Evolutionary conservation across 768 basidiomycete genomes (phyloP).

Genomic region (Tylopilus cervinicoccineus): DNA sequence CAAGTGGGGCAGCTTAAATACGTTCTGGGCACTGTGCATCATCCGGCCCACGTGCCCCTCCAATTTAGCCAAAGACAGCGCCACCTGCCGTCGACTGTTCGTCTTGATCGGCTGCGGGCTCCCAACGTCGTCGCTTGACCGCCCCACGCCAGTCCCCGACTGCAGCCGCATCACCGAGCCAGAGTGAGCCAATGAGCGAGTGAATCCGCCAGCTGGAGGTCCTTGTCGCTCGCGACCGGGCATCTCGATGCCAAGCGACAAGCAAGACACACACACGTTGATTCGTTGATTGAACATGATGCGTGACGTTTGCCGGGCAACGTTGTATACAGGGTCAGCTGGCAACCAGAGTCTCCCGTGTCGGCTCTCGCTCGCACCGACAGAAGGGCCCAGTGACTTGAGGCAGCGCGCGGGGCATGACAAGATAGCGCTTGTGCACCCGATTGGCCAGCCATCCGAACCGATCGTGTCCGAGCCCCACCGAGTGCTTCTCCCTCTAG

Average conservation of each 20-base stretch:
- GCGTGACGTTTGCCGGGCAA: too few species aligned
- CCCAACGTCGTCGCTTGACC: too few species aligned
- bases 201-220: too few species aligned
- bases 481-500: too few species aligned
- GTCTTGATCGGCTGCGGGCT: neutral
- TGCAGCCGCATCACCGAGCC: too few species aligned
- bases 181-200: too few species aligned
- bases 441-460: constrained; percentile 2
- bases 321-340: too few species aligned
- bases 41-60: constrained; percentile 15
- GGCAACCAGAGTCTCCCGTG: too few species aligned
- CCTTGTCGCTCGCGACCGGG: neutral
- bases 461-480: neutral
- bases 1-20: constrained; percentile 15
- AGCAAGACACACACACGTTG: neutral
- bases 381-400: too few species aligned
- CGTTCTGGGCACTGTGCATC: neutral
- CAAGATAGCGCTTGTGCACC: constrained; percentile 2
- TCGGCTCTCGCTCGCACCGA: too few species aligned
- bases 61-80: constrained; percentile 1
- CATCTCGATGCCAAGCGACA: neutral
- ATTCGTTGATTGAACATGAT: too few species aligned
- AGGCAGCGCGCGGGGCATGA: neutral
- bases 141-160: too few species aligned
- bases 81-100: constrained; percentile 1